Base-by-base conservation (phyloP, 176 grass and related monocot genomes). In the Oryza rufipogon region DNA sequence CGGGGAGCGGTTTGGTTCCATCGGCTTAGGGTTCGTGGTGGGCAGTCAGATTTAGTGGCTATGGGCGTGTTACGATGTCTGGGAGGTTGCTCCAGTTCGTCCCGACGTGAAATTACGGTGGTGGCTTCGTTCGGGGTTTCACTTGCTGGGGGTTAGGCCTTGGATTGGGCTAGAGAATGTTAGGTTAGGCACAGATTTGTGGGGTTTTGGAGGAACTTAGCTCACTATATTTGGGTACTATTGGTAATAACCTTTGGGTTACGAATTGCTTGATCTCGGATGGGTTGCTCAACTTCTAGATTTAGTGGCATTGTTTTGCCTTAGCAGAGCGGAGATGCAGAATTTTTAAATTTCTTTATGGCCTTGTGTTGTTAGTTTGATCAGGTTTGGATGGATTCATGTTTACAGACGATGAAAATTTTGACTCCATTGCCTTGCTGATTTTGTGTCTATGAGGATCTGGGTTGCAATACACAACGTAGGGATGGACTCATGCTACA, bases 11-110 rank as follows among this genome's bases (percentile, higher is more conserved):
- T 64, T 68, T 34, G 4, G 66, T 78, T 26, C 68, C 12, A 11
- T 49, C 23, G 48, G 61, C 11, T n/a, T 90, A 86, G 68, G 60
- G 67, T 47, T 86, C 78, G 60, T 66, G 34, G 17, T 82, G 19
- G 49, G 39, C 33, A 6, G 20, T 17, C 58, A 78, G 86, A 81
- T 85, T 88, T 33, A 56, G 47, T 70, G 72, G 73, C 66, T 83
- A 73, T 90, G 63, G 47, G 63, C 32, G 42, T 64, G 34, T 56
- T 11, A 17, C 1, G 22, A 41, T 75, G 26, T 77, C 32, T 32
- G 48, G 6, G 52, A n/a, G 32, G 45, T 65, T 75, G 68, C 68
- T 76, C 25, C 30, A 48, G 36, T 60, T 61, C 25, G 25, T 81
- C 2, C 36, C 13, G 23, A 12, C 58, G 52, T 9, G 77, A 81